Conservation (phyloP, 2,329 filamentous ascomycete genomes). For the Pseudogymnoascus sp. region DNA sequence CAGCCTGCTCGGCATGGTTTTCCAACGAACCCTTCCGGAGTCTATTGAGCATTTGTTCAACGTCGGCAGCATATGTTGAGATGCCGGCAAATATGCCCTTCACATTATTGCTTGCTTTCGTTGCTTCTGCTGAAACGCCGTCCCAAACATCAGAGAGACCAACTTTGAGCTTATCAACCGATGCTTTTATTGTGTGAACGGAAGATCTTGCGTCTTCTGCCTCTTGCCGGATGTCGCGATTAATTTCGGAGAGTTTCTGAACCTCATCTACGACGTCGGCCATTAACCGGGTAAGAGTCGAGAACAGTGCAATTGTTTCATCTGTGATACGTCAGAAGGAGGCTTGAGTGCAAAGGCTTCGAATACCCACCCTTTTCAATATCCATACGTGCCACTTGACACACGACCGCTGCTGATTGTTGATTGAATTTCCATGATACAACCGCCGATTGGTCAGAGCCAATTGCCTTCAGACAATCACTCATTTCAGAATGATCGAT, state of each 20-base stretch:
- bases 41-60: neutral
- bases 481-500: slow-evolving; percentile 29
- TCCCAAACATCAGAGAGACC: slow-evolving; percentile 3
- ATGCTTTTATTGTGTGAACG: neutral
- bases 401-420: slow-evolving; percentile 53
- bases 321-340: slow-evolving; percentile 20
- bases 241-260: neutral
- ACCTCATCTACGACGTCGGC: slow-evolving; percentile 1
- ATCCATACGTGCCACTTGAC: slow-evolving; percentile 49
- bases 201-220: neutral
- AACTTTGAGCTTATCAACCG: slow-evolving; percentile 3
- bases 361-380: slow-evolving; percentile 42
- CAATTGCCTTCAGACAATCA: slow-evolving; percentile 44
- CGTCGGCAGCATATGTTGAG: neutral
- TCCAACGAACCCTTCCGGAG: neutral
- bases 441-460: slow-evolving; percentile 49
- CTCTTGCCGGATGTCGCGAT: neutral
- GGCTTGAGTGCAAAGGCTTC: neutral
- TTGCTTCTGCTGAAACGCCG: neutral
- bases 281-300: neutral
- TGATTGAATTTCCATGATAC: slow-evolving; percentile 55
- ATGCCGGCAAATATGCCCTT: neutral
- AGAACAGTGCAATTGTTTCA: slow-evolving; percentile 19
- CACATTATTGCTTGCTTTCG: slow-evolving; percentile 1
- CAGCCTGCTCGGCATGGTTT: slow-evolving; percentile 2